phyloP scores from a whole-genome alignment of 768 basidiomycete species.

The Sporobolomyces phaffii region DNA sequence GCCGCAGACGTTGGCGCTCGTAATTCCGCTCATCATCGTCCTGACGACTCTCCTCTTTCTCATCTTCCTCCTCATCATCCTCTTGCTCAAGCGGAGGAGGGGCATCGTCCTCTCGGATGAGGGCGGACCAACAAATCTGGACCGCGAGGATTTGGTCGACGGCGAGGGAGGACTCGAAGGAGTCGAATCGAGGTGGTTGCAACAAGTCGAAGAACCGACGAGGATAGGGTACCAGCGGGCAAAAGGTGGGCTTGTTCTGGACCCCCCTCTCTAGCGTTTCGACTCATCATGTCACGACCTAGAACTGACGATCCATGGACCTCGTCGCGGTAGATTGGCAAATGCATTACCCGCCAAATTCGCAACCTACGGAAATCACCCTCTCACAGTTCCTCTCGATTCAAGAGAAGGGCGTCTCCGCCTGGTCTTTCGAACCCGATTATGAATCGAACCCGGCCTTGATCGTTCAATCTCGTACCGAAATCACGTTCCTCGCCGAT shows the following conservation, averaged over 20 bases:
- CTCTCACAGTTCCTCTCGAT: constrained; percentile 97
- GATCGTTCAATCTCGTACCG: constrained; percentile 88
- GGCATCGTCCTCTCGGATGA: constrained; percentile 71
- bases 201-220: constrained; percentile 63
- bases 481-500: constrained; percentile 81
- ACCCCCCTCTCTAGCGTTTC: no score
- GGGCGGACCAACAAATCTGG: constrained; percentile 90
- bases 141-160: constrained; percentile 67
- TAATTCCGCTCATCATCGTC: constrained; percentile 89
- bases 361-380: constrained; percentile 95
- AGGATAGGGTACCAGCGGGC: constrained; percentile 71
- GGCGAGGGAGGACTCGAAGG: constrained; percentile 91
- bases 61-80: constrained; percentile 83
- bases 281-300: no score
- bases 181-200: constrained; percentile 88
- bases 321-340: constrained; percentile 46
- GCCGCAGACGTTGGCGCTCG: constrained; percentile 49
- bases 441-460: constrained; percentile 81
- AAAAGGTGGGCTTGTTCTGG: no score
- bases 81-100: constrained; percentile 60
- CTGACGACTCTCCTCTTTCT: constrained; percentile 88
- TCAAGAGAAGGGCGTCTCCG: constrained; percentile 98
- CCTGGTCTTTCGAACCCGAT: constrained; percentile 98
- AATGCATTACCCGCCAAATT: constrained; percentile 83
- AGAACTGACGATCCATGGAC: not conserved